Evolutionary conservation across 139 green algal genomes (phyloP).

Genomic region (Deuterostichococcus epilithicus): DNA sequence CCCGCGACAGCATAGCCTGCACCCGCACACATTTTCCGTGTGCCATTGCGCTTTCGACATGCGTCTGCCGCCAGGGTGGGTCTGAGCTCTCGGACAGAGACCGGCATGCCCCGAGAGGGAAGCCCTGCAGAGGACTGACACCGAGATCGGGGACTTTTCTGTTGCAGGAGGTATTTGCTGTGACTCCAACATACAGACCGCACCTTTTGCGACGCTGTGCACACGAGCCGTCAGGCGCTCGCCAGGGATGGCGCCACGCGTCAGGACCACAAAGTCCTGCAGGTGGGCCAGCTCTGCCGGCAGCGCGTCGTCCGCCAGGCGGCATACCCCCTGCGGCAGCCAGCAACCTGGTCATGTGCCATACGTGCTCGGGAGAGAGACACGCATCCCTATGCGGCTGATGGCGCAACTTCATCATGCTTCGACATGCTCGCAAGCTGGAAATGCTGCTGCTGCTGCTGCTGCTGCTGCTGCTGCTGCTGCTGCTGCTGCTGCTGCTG

Average conservation of each 20-base stretch:
- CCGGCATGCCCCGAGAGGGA: neutral
- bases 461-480: too few relatives aligned
- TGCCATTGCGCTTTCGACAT: neutral
- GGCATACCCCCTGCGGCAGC: constrained; percentile 54
- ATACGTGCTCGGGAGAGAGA: too few relatives aligned
- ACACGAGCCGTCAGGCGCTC: constrained; percentile 57
- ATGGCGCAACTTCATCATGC: too few relatives aligned
- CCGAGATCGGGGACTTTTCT: neutral
- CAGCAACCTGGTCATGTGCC: too few relatives aligned
- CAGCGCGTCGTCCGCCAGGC: constrained; percentile 10
- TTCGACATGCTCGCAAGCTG: too few relatives aligned
- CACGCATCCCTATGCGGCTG: too few relatives aligned
- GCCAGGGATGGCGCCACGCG: constrained; percentile 62
- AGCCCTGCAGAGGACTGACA: constrained; percentile 15
- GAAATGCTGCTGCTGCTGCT: neutral
- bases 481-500: neutral
- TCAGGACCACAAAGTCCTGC: constrained; percentile 60
- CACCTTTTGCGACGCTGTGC: constrained; percentile 22
- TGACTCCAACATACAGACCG: neutral
- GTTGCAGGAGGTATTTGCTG: neutral
- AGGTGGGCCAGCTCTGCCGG: neutral
- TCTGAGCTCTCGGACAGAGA: too few relatives aligned
- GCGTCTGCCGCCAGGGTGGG: neutral
- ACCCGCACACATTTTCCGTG: neutral
- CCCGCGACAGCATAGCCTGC: constrained; percentile 38